Evolutionary conservation across 2,329 filamentous ascomycete genomes (phyloP), one percentile per base, ranked within the genome.

Genomic region (Achaetomium macrosporum): DNA sequence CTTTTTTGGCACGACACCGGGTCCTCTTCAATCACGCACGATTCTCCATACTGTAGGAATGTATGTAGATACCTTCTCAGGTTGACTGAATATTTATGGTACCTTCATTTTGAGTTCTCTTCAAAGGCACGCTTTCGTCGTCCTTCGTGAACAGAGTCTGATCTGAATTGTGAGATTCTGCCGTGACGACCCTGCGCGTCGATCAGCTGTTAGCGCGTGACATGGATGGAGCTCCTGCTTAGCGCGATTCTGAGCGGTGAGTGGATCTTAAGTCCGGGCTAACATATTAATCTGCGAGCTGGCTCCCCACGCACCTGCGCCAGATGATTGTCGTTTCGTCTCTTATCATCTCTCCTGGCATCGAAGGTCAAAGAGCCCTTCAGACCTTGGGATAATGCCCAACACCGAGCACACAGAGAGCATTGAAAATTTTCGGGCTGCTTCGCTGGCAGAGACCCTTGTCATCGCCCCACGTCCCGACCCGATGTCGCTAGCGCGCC

Each of bases 191-290:
- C n/a, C n/a, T n/a, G n/a, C n/a, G n/a, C 47, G 36, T 58, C 51
- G 25, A 51, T 48, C 20, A 30, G 36, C 20, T 59, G 60, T 62
- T 62, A 62, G 58, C 47, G 37, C 42, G 47, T 42, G 37, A 59
- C 58, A 16, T 57, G 15, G 51, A 25, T 43, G 33, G 53, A 48
- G 49, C 47, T 50, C 37, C 41, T 37, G 56, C 6, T 51, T 53
- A 58, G 55, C 50, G 45, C 41, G 20, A n/a, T n/a, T 25, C n/a
- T 33, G 49, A 47, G 51, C 51, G 42, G 51, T 54, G 44, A 55
- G 48, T 15, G 37, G 36, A 45, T 36, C 42, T 41, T 13, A 56
- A 40, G 53, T 55, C 42, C 36, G 16, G 25, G 30, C 56, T 61
- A 61, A 60, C 60, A 57, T 9, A 31, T 16, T 16, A 30, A n/a